Evolutionary conservation across 2,329 filamentous ascomycete species (phyloP), one percentile per base, ranked within the genome.

Genomic region (Sporothrix curviconia): DNA sequence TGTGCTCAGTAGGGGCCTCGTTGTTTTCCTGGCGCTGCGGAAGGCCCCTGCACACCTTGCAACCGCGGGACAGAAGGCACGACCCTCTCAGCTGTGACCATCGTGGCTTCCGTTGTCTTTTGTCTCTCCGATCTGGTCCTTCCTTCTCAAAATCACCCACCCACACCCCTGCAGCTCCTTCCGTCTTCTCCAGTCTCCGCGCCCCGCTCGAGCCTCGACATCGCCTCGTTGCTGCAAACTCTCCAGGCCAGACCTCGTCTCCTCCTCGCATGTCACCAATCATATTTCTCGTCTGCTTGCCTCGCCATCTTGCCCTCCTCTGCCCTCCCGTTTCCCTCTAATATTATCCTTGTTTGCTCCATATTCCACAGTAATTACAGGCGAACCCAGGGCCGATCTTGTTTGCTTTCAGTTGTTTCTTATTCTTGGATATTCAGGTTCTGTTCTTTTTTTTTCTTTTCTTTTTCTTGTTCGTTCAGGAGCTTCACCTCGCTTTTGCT

Each of bases 311-410:
- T 15, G 12, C 17, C 51, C 51, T 14, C 28, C 28, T 53, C 50
- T 42, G 36, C 40, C 22, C 37, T 40, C 12, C 37, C 30, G 43
- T 56, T 46, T 28, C 36, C 24, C 37, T 56, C 55, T 56, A 12
- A 19, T 51, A 34, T 47, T 50, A 32, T 34, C 50, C 24, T 14
- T 53, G 37, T 17, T 50, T 49, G 15, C 36, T 56, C 54, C 44
- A 49, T 36, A 42, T 25, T 40, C 43, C 24, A 56, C 25, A 56
- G 44, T 1, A 8, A n/a, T n/a, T n/a, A n/a, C 25, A 14, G 14
- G 30, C 17, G 17, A 34, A 49, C 24, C 24, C 24, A 40, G 4
- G 32, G 46, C 22, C 37, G 37, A 57, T 43, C 46, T 43, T 51
- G n/a, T 43, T 57, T 44, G 44, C 30, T 44, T 57, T 30, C 30